Conservation (phyloP, 2,329 filamentous ascomycete species). For the Pseudonectria buxi region DNA sequence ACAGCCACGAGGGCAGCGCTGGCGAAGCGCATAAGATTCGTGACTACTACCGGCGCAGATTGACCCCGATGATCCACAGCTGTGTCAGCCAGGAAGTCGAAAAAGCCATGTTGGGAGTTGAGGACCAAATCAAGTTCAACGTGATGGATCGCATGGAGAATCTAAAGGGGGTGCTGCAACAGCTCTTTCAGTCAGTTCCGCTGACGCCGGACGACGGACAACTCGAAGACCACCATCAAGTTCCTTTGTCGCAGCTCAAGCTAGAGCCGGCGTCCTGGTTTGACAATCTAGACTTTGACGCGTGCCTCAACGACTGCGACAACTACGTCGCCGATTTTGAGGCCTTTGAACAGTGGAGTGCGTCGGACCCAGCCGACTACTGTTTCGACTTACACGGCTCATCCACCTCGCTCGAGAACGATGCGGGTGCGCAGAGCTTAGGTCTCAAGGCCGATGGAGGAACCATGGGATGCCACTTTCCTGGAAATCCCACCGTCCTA, state of each 20-base stretch:
- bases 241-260: background rate
- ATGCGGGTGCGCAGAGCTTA: too few species aligned
- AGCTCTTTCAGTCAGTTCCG: constrained; percentile 5
- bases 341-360: background rate
- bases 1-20: too few species aligned
- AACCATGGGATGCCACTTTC: too few species aligned
- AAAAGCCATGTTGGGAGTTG: constrained; percentile 1
- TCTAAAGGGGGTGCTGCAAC: constrained; percentile 2
- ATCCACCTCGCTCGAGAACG: too few species aligned
- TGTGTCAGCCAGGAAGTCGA: constrained; percentile 7
- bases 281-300: constrained; percentile 1
- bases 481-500: too few species aligned
- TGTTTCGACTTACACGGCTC: too few species aligned
- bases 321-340: constrained; percentile 4
- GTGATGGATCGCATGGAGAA: constrained; percentile 4
- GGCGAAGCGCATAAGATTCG: background rate
- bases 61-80: constrained; percentile 5
- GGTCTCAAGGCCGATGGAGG: too few species aligned
- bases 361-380: too few species aligned
- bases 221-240: background rate
- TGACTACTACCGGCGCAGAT: constrained; percentile 1
- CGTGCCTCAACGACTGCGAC: background rate
- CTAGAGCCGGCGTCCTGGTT: background rate
- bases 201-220: background rate
- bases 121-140: constrained; percentile 6